Conservation (phyloP, 352 stramenopile species). For the Globisporangium parvum region DNA sequence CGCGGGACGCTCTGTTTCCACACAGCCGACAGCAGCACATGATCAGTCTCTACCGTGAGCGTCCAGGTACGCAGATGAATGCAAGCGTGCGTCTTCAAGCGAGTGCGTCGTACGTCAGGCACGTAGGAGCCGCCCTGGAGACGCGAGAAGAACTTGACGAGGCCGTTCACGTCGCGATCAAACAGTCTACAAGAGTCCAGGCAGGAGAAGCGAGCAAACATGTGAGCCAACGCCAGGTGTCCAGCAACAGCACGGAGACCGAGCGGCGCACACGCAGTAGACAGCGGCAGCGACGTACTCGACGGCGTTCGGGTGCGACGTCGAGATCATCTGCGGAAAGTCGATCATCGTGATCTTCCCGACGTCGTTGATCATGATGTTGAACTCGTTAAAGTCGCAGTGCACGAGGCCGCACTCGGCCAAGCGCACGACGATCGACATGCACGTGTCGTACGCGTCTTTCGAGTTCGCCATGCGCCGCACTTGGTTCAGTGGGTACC, state of each 20-base stretch:
- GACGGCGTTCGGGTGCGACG: conserved; percentile 95
- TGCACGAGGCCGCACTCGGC: conserved; percentile 97
- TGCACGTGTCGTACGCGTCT: conserved; percentile 93
- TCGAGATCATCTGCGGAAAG: conserved; percentile 99
- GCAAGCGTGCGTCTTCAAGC: conserved; percentile 5
- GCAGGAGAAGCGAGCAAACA: neutral
- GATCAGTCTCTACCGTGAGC: too few species aligned
- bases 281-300: conserved; percentile 75
- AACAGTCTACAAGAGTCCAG: conserved; percentile 58
- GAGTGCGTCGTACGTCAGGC: conserved; percentile 58
- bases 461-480: conserved; percentile 89
- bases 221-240: neutral
- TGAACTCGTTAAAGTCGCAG: conserved; percentile 99
- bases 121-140: conserved; percentile 77
- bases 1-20: conserved; percentile 34
- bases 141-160: conserved; percentile 94
- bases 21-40: conserved; percentile 2
- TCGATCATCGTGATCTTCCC: conserved; percentile 99
- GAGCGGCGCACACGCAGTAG: neutral
- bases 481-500: conserved; percentile 95
- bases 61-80: too few species aligned
- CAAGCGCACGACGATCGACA: conserved; percentile 95
- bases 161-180: conserved; percentile 93
- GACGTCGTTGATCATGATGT: conserved; percentile 96
- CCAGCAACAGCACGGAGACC: neutral